These are phyloP conservation scores for Herpotrichia juniperi DNA, from an alignment of 2,329 filamentous ascomycete species.

Conservation along the genomic window DNA sequence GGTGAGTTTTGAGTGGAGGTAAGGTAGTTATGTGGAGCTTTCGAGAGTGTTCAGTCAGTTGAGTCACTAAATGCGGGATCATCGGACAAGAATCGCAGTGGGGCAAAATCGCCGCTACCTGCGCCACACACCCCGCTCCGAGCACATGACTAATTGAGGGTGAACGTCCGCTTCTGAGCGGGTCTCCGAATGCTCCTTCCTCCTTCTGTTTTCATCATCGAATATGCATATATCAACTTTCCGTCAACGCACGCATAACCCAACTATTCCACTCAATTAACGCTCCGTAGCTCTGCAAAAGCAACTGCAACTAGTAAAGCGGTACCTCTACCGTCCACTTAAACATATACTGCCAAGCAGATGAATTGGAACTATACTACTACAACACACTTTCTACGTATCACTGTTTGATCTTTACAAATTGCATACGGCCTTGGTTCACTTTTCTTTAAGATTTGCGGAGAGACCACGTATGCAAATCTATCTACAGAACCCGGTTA, in stretches of 20 bases:
- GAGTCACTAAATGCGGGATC: not conserved
- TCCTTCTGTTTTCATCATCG: not conserved
- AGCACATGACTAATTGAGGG: not conserved
- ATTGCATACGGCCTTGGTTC: slow-evolving; percentile 17
- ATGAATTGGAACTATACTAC: slow-evolving; percentile 9
- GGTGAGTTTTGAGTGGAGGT: not conserved
- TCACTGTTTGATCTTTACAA: not conserved
- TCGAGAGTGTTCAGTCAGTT: slow-evolving; percentile 10
- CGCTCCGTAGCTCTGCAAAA: not conserved
- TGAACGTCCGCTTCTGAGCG: not conserved
- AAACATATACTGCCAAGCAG: slow-evolving; percentile 4
- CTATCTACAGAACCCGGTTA: slow-evolving; percentile 11
- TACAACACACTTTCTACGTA: not conserved
- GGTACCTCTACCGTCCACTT: not conserved
- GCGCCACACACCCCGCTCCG: not conserved
- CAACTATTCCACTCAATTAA: not conserved
- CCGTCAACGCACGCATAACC: not conserved
- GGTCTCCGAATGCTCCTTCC: not conserved
- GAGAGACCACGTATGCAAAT: slow-evolving; percentile 18
- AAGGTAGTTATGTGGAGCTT: not conserved
- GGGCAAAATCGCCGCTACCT: not conserved
- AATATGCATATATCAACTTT: not conserved
- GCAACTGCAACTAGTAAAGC: slow-evolving; percentile 3
- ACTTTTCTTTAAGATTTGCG: slow-evolving; percentile 1
- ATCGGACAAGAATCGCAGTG: not conserved